These are phyloP conservation scores for Chaetomium sp. DNA, from an alignment of 2,329 filamentous ascomycete species.

Conservation along the genomic window DNA sequence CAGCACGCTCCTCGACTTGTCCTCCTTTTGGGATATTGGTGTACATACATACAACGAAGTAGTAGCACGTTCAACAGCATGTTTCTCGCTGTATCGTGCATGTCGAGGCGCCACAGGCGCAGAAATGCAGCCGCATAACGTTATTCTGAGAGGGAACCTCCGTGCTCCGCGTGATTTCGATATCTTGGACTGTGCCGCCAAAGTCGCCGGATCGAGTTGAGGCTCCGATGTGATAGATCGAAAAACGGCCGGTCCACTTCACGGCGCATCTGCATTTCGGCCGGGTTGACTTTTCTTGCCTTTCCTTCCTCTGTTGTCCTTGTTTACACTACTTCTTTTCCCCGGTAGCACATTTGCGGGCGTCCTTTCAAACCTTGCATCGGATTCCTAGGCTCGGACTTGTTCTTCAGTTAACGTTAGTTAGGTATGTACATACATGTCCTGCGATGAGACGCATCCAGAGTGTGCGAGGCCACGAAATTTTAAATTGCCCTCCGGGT, in stretches of 20 bases:
- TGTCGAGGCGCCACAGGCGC: slow-evolving; percentile 5
- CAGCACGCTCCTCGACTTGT: neutral
- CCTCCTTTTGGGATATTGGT: slow-evolving; percentile 3
- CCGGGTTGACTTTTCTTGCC: neutral
- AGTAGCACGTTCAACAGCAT: slow-evolving; percentile 4
- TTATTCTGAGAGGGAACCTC: slow-evolving; percentile 14
- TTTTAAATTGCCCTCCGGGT: slow-evolving; percentile 18
- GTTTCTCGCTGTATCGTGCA: slow-evolving; percentile 20
- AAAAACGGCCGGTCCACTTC: neutral
- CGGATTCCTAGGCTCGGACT: too few species aligned
- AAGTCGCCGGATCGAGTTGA: neutral
- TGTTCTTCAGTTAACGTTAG: too few species aligned
- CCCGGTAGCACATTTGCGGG: too few species aligned
- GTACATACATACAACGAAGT: too few species aligned
- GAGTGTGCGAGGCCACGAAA: slow-evolving; percentile 21
- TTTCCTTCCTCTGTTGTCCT: too few species aligned
- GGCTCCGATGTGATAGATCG: neutral
- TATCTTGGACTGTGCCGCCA: neutral
- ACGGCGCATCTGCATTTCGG: neutral
- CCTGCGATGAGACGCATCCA: neutral
- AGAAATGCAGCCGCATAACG: neutral
- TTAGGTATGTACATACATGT: too few species aligned
- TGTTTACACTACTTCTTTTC: too few species aligned
- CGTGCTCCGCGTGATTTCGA: slow-evolving; percentile 12
- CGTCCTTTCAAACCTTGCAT: too few species aligned